Conservation (phyloP, 2,329 filamentous ascomycete genomes). For the Hymenoscyphus linearis region DNA sequence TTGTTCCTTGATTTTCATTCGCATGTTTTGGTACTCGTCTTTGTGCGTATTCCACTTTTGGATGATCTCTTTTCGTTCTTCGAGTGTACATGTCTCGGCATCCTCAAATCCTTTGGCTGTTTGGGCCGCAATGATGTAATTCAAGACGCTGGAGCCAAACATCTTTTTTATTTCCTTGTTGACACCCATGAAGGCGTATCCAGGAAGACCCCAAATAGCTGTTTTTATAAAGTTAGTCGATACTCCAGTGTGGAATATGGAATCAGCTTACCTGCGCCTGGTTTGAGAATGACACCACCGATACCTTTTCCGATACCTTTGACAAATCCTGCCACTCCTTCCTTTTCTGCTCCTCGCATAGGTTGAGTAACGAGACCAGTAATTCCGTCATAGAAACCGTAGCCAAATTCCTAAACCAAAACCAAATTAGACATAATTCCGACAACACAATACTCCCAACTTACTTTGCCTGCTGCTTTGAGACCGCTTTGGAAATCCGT, state of each 20-base stretch:
- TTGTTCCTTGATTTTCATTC: conserved; percentile 32
- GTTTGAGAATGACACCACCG: conserved; percentile 75
- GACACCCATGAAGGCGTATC: conserved; percentile 77
- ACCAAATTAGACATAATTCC: neutral
- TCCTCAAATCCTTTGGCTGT: conserved; percentile 72
- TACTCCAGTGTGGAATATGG: neutral
- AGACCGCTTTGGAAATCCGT: conserved; percentile 72
- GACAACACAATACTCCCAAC: neutral
- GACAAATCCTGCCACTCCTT: conserved; percentile 60
- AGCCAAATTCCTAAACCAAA: conserved; percentile 57
- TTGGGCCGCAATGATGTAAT: conserved; percentile 73
- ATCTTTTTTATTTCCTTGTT: conserved; percentile 70
- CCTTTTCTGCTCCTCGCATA: conserved; percentile 60
- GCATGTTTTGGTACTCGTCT: conserved; percentile 34
- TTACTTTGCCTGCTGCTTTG: conserved; percentile 65
- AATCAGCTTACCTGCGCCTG: conserved; percentile 61
- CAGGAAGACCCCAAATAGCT: conserved; percentile 67
- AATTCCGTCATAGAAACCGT: conserved; percentile 76
- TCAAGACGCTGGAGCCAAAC: conserved; percentile 66
- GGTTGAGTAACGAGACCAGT: conserved; percentile 79
- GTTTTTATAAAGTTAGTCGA: conserved; percentile 4
- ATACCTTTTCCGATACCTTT: conserved; percentile 81
- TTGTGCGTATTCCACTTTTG: conserved; percentile 43
- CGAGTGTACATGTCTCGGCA: conserved; percentile 44
- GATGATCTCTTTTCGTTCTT: conserved; percentile 61